Base-by-base conservation (phyloP, 2,329 filamentous ascomycete species). In the Hymenoscyphus albidus region DNA sequence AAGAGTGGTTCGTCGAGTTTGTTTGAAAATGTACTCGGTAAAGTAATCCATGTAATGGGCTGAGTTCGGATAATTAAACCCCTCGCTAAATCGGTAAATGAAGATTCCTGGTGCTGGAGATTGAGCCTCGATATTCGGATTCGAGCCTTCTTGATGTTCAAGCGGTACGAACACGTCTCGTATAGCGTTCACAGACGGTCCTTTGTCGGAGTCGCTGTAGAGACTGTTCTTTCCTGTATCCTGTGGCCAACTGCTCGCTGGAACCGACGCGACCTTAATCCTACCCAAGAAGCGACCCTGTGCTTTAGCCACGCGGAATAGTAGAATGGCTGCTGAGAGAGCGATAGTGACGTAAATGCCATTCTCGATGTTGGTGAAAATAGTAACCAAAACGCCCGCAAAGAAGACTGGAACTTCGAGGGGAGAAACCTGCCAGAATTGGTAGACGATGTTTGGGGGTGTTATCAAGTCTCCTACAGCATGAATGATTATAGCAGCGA, bases 51-150 rank as follows among this genome's bases (percentile, higher is more conserved):
- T 85, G 68, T 96, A 93, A 75, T 92, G 88, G 72, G 92, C 91
- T 22, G 93, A 92, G 71, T 97, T 99, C 65, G 94, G 92, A 73
- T 98, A 99, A 78, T 95, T 96, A 82, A 96, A 97, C 51, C 93
- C 92, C 78, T 98, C 94, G 0, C 90, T 87, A 77, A 97, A 97
- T 58, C 94, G 88, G 80, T 96, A 98, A 74, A 98, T 96, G 78
- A 98, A 97, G 69, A 99, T 85, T 61, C 95, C 95, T 0, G 94
- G 94, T 72, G 95, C 92, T 0, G 95, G 93, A 62, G 86, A 86
- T 66, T 91, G 83, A n/a, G 96, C 81, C 12, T 89, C 83, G 58
- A 98, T 83, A 35, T 89, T 83, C 0, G 94, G 94, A 76, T 98
- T 98, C 0, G 92, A 93, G 32, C 94, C 94, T 75, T 98, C 94